These are phyloP conservation scores for Rhexocercosporidium sp. DNA, from an alignment of 2,329 filamentous ascomycete species.

Conservation along the genomic window DNA sequence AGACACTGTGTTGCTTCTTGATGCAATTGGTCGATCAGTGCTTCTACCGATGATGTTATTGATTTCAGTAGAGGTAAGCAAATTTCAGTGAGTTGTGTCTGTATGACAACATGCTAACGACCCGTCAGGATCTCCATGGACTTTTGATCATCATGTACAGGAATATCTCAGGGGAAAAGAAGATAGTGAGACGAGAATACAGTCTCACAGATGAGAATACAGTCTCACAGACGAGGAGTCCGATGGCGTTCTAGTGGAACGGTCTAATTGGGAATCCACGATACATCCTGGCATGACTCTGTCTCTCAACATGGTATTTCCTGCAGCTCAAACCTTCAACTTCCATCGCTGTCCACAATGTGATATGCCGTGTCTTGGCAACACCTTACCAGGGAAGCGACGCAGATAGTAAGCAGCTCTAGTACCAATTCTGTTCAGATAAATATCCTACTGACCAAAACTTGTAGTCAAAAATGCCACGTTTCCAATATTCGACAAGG, in stretches of 20 bases:
- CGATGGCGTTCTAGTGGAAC: not conserved
- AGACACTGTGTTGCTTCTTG: not conserved
- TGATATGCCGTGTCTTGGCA: not conserved
- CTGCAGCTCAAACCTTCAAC: not conserved
- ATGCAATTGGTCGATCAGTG: conserved; percentile 1
- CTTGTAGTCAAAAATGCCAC: not conserved
- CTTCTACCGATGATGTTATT: not conserved
- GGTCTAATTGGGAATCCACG: not conserved
- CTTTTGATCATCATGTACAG: conserved; percentile 4
- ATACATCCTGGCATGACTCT: not conserved
- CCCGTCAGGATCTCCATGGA: not conserved
- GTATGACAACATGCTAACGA: not conserved
- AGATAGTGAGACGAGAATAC: conserved; percentile 4
- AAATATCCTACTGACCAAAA: not conserved
- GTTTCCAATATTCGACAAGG: not conserved
- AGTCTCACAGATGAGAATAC: not conserved
- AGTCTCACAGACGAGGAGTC: conserved; percentile 2
- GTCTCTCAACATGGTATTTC: conserved; percentile 1
- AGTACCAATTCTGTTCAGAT: not conserved
- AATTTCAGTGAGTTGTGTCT: not conserved
- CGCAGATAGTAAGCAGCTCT: not conserved
- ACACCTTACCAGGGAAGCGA: not conserved
- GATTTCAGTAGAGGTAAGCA: not conserved
- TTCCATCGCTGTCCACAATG: not conserved
- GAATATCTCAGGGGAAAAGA: not conserved